Evolutionary conservation across 768 basidiomycete species (phyloP).

Genomic region (Agaricus subrufescens): DNA sequence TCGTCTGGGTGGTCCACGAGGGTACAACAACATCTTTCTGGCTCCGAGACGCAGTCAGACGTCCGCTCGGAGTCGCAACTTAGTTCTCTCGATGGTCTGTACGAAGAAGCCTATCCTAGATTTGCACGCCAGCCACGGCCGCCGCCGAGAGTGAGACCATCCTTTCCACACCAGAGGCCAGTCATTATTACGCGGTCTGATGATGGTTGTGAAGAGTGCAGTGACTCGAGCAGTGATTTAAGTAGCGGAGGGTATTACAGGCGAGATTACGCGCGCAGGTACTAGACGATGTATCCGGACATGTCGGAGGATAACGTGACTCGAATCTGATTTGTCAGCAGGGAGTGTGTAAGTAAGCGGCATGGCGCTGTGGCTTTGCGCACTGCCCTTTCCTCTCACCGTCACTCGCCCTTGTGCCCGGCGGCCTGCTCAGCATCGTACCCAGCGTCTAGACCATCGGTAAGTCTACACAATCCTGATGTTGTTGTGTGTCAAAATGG

Average conservation of each 20-base stretch:
- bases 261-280: neutral
- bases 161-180: neutral
- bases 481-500: neutral
- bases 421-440: neutral
- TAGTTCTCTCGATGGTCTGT: conserved; percentile 3
- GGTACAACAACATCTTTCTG: conserved; percentile 3
- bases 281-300: neutral
- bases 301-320: too few relatives aligned
- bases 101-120: conserved; percentile 5
- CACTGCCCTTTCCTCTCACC: conserved; percentile 1
- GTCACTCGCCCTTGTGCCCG: neutral
- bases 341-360: neutral
- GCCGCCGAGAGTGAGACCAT: neutral
- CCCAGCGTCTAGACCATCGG: neutral
- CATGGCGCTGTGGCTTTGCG: neutral
- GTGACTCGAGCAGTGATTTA: neutral
- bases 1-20: conserved; percentile 5
- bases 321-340: conserved; percentile 1
- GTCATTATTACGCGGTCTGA: conserved; percentile 7
- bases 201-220: neutral
- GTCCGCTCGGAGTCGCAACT: neutral
- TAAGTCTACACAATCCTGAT: neutral
- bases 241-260: neutral
- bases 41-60: conserved; percentile 7
- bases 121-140: neutral